Conservation (phyloP, 371 early-diverging fungal species). For the Syncephalis plumigaleata region DNA sequence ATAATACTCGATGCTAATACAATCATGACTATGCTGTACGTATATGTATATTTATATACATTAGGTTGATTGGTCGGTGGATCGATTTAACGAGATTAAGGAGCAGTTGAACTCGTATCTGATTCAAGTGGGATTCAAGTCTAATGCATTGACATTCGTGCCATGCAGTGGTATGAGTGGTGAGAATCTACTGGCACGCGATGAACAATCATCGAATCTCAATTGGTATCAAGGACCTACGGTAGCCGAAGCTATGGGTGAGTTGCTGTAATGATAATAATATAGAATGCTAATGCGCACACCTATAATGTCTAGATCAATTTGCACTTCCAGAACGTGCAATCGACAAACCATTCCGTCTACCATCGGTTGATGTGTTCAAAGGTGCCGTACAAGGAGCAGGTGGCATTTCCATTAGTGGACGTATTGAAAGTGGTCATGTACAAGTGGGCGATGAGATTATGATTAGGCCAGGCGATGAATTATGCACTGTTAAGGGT, state of each 20-base stretch:
- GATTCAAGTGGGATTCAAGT: conserved; percentile 90
- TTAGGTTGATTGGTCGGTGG: conserved; percentile 58
- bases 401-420: conserved; percentile 59
- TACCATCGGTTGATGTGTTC: conserved; percentile 93
- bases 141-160: conserved; percentile 79
- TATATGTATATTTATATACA: no score
- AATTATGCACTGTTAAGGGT: conserved; percentile 60
- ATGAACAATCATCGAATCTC: conserved; percentile 51
- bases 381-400: conserved; percentile 91
- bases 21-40: no score
- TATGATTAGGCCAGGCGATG: conserved; percentile 64
- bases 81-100: conserved; percentile 85
- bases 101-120: conserved; percentile 85
- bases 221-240: conserved; percentile 81
- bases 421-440: conserved; percentile 70
- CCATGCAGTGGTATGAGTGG: conserved; percentile 96
- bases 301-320: conserved; percentile 70
- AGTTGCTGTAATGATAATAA: conserved; percentile 62
- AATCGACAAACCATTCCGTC: conserved; percentile 90
- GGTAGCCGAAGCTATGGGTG: conserved; percentile 24
- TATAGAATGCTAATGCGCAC: conserved; percentile 78
- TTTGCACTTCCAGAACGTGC: conserved; percentile 85
- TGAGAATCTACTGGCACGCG: conserved; percentile 73
- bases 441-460: conserved; percentile 75
- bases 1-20: no score